phyloP scores from a whole-genome alignment of 306 rosid species.

The Vigna reflexopilosa region DNA sequence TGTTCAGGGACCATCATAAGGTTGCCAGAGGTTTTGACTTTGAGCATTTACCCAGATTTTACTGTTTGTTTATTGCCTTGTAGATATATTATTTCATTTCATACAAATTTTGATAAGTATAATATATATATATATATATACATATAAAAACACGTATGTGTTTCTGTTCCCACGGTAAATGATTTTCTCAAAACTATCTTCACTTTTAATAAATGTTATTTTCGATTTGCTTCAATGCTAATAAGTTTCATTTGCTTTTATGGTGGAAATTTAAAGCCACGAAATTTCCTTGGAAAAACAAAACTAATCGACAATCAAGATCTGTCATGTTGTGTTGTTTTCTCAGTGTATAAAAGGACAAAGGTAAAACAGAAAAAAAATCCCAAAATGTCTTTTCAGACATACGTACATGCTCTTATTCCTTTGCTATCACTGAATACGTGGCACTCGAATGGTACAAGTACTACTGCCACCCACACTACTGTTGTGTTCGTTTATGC shows the following conservation, averaged over 20 bases:
- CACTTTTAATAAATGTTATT: neutral
- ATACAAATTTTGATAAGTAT: constrained; percentile 9
- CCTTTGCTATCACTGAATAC: no score
- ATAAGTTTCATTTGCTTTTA: neutral
- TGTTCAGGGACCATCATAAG: constrained; percentile 28
- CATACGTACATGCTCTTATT: no score
- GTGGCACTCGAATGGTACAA: no score
- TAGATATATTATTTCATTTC: constrained; percentile 37
- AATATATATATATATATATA: neutral
- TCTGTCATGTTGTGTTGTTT: neutral
- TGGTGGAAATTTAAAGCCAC: neutral
- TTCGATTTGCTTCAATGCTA: neutral
- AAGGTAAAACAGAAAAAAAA: no score
- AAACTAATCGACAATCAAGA: neutral
- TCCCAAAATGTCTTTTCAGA: no score
- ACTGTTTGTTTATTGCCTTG: constrained; percentile 34
- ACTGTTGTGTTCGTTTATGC: no score
- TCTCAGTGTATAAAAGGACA: no score
- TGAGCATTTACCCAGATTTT: constrained; percentile 32
- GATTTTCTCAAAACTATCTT: neutral
- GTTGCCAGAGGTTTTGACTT: constrained; percentile 42
- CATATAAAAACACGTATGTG: constrained; percentile 21
- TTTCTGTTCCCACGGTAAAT: constrained; percentile 14
- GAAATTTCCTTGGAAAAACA: neutral
- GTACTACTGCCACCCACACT: no score